Base-by-base conservation (phyloP, 2,329 filamentous ascomycete genomes). In the Periglandula ipomoeae region DNA sequence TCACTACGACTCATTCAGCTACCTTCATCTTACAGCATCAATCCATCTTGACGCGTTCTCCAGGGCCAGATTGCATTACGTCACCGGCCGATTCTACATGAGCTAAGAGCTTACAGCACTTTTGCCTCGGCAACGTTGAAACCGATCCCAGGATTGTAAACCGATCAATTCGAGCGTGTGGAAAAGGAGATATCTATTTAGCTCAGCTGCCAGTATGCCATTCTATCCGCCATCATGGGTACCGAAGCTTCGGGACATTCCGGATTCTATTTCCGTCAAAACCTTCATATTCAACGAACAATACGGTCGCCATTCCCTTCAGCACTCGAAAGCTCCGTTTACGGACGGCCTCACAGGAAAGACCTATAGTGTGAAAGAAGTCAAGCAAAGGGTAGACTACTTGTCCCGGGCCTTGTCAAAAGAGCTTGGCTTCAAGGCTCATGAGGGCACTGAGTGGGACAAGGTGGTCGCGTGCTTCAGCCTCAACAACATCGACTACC, bases 401-500 rank as follows among this genome's bases (percentile, higher is more conserved):
- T 71, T 59, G n/a, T 53, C 56, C 84, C 22, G 72, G 81, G 37
- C 74, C 76, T 46, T 80, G 74, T 19, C 66, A 19, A 78, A 82
- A 56, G 81, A 87, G 55, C 69, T 90, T 50, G 82, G 79, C 47
- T 88, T 85, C 78, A 61, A 73, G n/a, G 78, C 83, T 2, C 84
- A 87, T 55, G 62, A 78, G 46, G 85, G 83, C 5, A 77, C 78
- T 0, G 84, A 88, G 59, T 89, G 83, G 80, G 85, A 90, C 56
- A 90, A 89, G 65, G 82, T 88, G 19, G 67, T 85, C 39, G 82
- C 74, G 3, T 71, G 89, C 34, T 90, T 86, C 65, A 82, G 81
- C 20, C 63, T 87, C 52, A 93, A 91, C 59, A 84, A 85, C 32
- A 49, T 86, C 79, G 76, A 62, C 70, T 35, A 78, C 78, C 8